Evolutionary conservation across 148 eudicot genomes (phyloP).

Genomic region (Rhododendron ovatum): DNA sequence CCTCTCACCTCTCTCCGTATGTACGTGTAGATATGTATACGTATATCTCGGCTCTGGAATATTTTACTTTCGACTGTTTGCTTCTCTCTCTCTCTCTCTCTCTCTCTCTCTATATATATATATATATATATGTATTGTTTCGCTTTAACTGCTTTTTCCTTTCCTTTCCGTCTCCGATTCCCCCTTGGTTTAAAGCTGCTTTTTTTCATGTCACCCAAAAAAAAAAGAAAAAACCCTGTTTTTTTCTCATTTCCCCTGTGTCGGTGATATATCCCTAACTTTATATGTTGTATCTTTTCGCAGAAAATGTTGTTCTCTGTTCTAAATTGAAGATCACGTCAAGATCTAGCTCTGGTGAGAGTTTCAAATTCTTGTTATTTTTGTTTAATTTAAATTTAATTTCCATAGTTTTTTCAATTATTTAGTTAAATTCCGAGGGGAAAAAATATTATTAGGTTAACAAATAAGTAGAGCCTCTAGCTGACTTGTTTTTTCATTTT

Average conservation of each 20-base stretch:
- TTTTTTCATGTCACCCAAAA: constrained; percentile 18
- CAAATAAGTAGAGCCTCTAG: not conserved
- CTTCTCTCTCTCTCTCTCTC: constrained; percentile 6
- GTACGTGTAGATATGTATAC: not conserved
- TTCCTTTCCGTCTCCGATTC: constrained; percentile 25
- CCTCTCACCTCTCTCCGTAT: not conserved
- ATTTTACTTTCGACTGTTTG: constrained; percentile 17
- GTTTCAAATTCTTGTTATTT: not conserved
- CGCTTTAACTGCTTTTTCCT: constrained; percentile 9
- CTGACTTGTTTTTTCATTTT: not conserved
- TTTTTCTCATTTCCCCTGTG: not conserved
- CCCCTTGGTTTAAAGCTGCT: constrained; percentile 26
- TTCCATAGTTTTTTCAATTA: not conserved
- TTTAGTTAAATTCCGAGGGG: not conserved
- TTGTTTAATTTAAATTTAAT: not conserved
- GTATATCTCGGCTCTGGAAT: constrained; percentile 7
- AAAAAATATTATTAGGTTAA: not conserved
- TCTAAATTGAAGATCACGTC: constrained; percentile 13
- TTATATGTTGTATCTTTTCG: not conserved
- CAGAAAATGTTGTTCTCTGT: not conserved
- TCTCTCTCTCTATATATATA: not conserved
- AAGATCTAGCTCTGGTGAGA: constrained; percentile 15
- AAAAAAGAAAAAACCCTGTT: constrained; percentile 16
- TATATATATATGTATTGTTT: not conserved
- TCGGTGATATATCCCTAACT: constrained; percentile 5